A percentile compares a stretch with the other conserved stretches of the same genome.
Conservation (phyloP, 2,329 filamentous ascomycete species). For the Pyrenophora tritici-repentis region DNA sequence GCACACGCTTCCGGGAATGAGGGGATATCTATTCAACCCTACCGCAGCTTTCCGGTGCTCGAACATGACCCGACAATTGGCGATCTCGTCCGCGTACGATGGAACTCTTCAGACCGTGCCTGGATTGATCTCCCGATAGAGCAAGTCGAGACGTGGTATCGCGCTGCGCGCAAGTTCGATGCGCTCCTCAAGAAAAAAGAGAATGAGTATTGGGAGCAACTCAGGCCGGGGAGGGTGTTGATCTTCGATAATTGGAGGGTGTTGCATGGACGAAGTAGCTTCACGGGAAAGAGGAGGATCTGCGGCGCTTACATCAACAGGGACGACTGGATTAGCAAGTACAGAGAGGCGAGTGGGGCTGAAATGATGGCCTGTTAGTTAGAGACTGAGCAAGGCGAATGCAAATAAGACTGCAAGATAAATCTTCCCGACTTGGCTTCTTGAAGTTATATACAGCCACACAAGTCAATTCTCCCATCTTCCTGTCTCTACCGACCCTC, state of each 20-base stretch:
- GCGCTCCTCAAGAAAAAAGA: constrained; percentile 67
- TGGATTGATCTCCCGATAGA: constrained; percentile 63
- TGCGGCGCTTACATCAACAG: constrained; percentile 75
- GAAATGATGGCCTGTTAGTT: background rate
- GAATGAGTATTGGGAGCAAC: constrained; percentile 78
- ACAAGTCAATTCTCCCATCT: constrained; percentile 18
- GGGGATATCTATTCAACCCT: constrained; percentile 78
- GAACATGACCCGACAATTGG: constrained; percentile 57
- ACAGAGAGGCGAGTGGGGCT: constrained; percentile 20
- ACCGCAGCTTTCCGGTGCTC: constrained; percentile 72
- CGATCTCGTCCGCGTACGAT: constrained; percentile 70
- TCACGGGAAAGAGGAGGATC: constrained; percentile 82
- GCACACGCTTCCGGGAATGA: constrained; percentile 88
- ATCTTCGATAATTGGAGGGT: constrained; percentile 98
- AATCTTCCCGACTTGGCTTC: constrained; percentile 31
- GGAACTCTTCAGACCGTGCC: constrained; percentile 92
- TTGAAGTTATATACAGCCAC: constrained; percentile 36
- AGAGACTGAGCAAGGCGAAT: background rate
- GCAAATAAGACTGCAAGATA: constrained; percentile 26
- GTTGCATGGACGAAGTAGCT: constrained; percentile 81
- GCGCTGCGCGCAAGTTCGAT: constrained; percentile 76
- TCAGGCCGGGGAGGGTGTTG: constrained; percentile 79
- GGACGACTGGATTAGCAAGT: constrained; percentile 36
- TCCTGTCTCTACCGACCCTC: constrained; percentile 17
- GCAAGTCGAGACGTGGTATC: constrained; percentile 71